Conservation (phyloP, 1,284 basidiomycete genomes). For the Sphagnurus paluster region DNA sequence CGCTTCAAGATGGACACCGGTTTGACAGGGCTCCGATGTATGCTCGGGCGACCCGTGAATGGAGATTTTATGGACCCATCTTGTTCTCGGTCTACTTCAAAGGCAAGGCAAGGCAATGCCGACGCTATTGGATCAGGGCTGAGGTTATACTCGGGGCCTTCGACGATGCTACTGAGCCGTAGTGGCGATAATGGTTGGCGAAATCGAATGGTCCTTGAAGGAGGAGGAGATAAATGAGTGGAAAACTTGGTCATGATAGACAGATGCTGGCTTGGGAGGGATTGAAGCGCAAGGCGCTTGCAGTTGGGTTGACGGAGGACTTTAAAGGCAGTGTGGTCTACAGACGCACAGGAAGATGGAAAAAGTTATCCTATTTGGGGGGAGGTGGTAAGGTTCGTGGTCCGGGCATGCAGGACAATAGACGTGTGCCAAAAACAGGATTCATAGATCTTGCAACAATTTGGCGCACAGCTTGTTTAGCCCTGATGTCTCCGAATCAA, state of each 20-base stretch:
- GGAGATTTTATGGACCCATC: neutral
- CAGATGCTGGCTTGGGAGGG: neutral
- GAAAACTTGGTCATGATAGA: neutral
- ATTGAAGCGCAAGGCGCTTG: too few species aligned
- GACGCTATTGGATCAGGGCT: too few species aligned
- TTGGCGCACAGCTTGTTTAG: neutral
- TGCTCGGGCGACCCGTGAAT: neutral
- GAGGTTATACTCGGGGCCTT: neutral
- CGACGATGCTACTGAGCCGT: slow-evolving; percentile 1
- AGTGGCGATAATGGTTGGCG: slow-evolving; percentile 1
- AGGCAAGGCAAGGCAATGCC: neutral
- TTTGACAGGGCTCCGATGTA: neutral
- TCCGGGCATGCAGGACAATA: slow-evolving; percentile 1
- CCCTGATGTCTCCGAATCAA: neutral
- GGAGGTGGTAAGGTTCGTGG: neutral
- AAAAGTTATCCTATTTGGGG: neutral
- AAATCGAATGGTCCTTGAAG: slow-evolving; percentile 4
- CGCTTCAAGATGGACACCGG: neutral
- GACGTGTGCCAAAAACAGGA: neutral
- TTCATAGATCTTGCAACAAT: slow-evolving; percentile 3
- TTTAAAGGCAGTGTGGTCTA: neutral
- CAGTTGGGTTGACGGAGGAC: neutral
- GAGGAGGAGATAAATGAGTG: neutral
- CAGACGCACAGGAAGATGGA: neutral
- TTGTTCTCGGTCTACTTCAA: too few species aligned